phyloP scores from a whole-genome alignment of 208 protist genomes.

The Trypanosoma theileri region DNA sequence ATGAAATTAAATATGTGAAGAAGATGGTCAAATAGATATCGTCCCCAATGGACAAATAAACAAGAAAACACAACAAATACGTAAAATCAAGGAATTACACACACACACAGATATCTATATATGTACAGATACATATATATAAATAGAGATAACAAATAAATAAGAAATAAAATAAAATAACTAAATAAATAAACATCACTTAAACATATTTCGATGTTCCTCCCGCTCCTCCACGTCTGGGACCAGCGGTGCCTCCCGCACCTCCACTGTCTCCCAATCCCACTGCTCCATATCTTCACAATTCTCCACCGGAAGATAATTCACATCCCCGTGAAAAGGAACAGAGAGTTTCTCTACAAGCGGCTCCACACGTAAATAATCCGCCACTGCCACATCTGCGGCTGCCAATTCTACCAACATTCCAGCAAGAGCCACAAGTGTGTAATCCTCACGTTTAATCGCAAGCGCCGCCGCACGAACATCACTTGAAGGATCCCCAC shows the following conservation, averaged over 20 bases:
- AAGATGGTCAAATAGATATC: too few relatives aligned
- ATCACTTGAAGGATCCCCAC: neutral
- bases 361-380: conserved; percentile 74
- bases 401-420: conserved; percentile 76
- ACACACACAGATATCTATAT: neutral
- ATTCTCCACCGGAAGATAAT: conserved; percentile 82
- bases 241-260: conserved; percentile 42
- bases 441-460: conserved; percentile 76
- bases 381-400: conserved; percentile 40
- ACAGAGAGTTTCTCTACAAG: conserved; percentile 79
- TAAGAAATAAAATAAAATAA: neutral
- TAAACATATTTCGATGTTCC: conserved; percentile 72
- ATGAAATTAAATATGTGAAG: too few relatives aligned
- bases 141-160: neutral
- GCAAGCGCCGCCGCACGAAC: conserved; percentile 34
- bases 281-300: conserved; percentile 83
- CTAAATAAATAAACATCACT: conserved; percentile 33
- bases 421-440: conserved; percentile 76
- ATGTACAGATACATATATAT: too few relatives aligned
- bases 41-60: neutral
- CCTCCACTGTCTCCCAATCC: conserved; percentile 69
- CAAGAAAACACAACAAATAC: neutral
- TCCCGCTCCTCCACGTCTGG: conserved; percentile 65
- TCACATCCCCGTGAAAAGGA: conserved; percentile 65
- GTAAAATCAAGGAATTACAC: conserved; percentile 17